Evolutionary conservation across 441 rosid genomes (phyloP).

Genomic region (Mallotus repandus): DNA sequence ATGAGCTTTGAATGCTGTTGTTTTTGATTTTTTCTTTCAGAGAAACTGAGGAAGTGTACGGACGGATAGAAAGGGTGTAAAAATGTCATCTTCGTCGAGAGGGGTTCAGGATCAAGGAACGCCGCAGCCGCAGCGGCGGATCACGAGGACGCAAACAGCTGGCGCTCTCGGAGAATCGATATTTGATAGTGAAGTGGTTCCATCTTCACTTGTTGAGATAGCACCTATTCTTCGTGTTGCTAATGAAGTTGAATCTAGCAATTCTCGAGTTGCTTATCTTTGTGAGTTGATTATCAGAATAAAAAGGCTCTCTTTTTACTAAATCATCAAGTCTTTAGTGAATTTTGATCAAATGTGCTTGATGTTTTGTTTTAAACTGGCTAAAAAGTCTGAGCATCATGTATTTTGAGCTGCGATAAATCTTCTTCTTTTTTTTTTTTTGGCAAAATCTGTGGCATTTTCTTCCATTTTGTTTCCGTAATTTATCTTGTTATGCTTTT

Average conservation of each 20-base stretch:
- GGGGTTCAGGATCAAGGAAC: slow-evolving; percentile 55
- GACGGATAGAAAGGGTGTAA: neutral
- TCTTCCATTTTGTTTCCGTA: too few species aligned
- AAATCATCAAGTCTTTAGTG: too few species aligned
- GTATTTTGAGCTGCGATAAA: too few species aligned
- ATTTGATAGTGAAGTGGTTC: slow-evolving; percentile 97
- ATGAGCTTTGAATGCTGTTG: too few species aligned
- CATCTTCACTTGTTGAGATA: slow-evolving; percentile 87
- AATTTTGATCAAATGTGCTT: too few species aligned
- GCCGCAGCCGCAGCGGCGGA: slow-evolving; percentile 48
- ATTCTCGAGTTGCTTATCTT: slow-evolving; percentile 95
- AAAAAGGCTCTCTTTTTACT: too few species aligned
- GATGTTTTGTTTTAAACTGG: neutral
- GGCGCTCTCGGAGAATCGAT: slow-evolving; percentile 85
- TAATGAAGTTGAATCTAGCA: slow-evolving; percentile 90
- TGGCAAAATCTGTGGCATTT: too few species aligned
- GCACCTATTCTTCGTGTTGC: slow-evolving; percentile 99
- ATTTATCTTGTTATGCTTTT: neutral
- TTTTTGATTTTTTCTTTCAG: neutral
- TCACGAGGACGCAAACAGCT: slow-evolving; percentile 81
- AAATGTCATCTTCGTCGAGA: slow-evolving; percentile 58
- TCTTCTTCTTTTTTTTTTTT: too few species aligned
- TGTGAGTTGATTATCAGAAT: slow-evolving; percentile 48
- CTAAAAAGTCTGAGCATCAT: neutral
- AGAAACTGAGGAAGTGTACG: neutral